Conservation (phyloP, 2,329 filamentous ascomycete genomes). For the Colletotrichum sp. region DNA sequence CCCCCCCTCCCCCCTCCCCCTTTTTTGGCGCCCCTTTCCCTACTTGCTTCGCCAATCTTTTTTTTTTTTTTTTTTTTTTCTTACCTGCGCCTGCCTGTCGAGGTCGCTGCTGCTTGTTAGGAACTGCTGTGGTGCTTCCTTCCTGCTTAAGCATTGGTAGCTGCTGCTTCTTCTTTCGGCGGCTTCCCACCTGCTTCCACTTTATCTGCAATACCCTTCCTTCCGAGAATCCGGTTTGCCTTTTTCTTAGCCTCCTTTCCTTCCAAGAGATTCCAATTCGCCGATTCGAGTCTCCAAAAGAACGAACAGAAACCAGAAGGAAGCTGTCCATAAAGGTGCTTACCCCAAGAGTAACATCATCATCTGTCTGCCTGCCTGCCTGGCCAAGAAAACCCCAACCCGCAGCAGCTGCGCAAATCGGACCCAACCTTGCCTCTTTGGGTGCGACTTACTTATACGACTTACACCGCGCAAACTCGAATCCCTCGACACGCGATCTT, state of each 20-base stretch:
- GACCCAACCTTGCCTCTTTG: background rate
- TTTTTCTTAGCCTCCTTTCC: background rate
- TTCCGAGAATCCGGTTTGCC: background rate
- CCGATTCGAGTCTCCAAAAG: background rate
- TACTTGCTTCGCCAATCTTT: background rate
- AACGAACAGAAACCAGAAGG: background rate
- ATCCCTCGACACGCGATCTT: background rate
- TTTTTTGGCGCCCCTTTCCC: background rate
- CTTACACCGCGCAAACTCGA: background rate
- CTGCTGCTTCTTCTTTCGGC: background rate
- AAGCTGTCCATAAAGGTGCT: background rate
- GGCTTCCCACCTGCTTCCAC: background rate
- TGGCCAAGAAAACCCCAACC: background rate
- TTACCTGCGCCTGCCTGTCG: background rate
- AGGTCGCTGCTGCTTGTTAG: background rate
- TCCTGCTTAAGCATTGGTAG: background rate
- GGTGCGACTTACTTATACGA: background rate
- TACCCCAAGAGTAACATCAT: background rate
- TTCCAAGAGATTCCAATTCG: background rate
- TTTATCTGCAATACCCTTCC: background rate
- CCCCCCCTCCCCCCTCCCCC: background rate
- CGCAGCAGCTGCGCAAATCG: background rate
- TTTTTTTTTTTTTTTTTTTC: background rate
- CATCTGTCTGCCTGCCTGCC: background rate
- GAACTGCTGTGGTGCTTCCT: background rate